Evolutionary conservation across 352 stramenopile genomes (phyloP).

Genomic region (Phytophthora agathidicida): DNA sequence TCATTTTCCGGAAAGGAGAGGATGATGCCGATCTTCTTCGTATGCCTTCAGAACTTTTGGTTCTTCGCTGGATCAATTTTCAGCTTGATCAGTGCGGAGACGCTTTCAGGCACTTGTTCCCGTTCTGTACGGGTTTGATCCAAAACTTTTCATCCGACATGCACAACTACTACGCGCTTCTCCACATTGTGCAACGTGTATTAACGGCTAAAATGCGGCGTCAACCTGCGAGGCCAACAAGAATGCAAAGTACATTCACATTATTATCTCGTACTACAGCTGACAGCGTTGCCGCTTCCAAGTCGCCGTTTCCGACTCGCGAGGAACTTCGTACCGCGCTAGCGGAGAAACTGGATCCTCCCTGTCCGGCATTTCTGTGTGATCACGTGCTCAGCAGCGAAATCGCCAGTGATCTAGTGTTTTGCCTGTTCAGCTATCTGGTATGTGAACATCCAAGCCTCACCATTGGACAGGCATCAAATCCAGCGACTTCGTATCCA

Average conservation of each 20-base stretch:
- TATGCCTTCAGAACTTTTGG: constrained; percentile 58
- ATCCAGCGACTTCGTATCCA: constrained; percentile 27
- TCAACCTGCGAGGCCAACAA: not conserved
- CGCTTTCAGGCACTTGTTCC: constrained; percentile 31
- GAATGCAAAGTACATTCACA: constrained; percentile 27
- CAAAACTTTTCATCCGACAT: constrained; percentile 80
- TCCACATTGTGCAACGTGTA: constrained; percentile 54
- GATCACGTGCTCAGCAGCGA: constrained; percentile 44
- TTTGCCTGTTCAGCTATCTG: constrained; percentile 70
- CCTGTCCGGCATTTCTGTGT: constrained; percentile 49
- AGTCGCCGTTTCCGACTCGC: constrained; percentile 42
- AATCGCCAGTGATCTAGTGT: constrained; percentile 50
- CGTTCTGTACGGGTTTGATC: constrained; percentile 42
- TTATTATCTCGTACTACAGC: constrained; percentile 8
- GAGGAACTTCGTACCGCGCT: constrained; percentile 51
- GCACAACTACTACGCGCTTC: constrained; percentile 59
- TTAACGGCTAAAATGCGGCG: constrained; percentile 21
- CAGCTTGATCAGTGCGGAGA: constrained; percentile 52
- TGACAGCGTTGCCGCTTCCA: constrained; percentile 6
- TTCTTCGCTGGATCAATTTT: constrained; percentile 78
- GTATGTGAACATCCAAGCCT: constrained; percentile 63
- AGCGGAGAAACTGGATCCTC: constrained; percentile 41
- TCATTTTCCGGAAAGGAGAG: constrained; percentile 58
- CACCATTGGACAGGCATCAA: not conserved
- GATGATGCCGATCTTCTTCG: constrained; percentile 55